Percentiles rank a stretch among this genome's conserved stretches.
These are phyloP conservation scores for Cutaneotrichosporon mucoides DNA, from an alignment of 1,284 basidiomycete genomes.

Conservation along the genomic window DNA sequence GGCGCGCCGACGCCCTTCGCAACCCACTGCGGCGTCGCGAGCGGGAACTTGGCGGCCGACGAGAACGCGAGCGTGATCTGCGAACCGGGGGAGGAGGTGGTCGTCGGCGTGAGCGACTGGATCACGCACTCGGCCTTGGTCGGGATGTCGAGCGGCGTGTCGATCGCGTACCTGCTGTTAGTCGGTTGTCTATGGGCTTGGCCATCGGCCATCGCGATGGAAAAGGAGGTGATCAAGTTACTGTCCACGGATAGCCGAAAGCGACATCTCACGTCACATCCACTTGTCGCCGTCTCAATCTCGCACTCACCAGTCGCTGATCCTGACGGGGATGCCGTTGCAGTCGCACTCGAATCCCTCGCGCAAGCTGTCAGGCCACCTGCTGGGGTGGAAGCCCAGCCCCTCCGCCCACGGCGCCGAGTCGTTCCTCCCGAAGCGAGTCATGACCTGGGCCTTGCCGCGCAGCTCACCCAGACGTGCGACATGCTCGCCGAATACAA, in stretches of 20 bases:
- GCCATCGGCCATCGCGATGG: too few relatives aligned
- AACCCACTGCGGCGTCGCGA: slow-evolving; percentile 66
- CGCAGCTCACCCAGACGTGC: slow-evolving; percentile 74
- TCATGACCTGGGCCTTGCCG: slow-evolving; percentile 75
- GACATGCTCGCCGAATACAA: slow-evolving; percentile 73
- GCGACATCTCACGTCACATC: too few relatives aligned
- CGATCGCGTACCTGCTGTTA: slow-evolving; percentile 64
- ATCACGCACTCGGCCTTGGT: slow-evolving; percentile 62
- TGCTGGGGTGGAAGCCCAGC: slow-evolving; percentile 72
- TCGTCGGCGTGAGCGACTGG: slow-evolving; percentile 21
- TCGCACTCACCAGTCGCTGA: slow-evolving; percentile 71
- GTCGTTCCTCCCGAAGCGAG: slow-evolving; percentile 71
- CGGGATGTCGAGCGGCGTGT: slow-evolving; percentile 68
- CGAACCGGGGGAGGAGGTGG: slow-evolving; percentile 34
- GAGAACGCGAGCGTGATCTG: slow-evolving; percentile 66
- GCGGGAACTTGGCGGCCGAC: slow-evolving; percentile 73
- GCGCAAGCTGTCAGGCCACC: slow-evolving; percentile 72
- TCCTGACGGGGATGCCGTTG: slow-evolving; percentile 58
- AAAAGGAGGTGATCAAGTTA: too few relatives aligned
- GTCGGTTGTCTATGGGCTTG: too few relatives aligned
- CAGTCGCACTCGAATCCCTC: slow-evolving; percentile 67
- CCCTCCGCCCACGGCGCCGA: slow-evolving; percentile 45
- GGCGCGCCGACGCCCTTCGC: slow-evolving; percentile 79
- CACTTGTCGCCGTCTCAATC: background rate
- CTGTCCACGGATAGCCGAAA: too few relatives aligned